Conservation (phyloP, 768 basidiomycete genomes). For the Boletus reticulatus region DNA sequence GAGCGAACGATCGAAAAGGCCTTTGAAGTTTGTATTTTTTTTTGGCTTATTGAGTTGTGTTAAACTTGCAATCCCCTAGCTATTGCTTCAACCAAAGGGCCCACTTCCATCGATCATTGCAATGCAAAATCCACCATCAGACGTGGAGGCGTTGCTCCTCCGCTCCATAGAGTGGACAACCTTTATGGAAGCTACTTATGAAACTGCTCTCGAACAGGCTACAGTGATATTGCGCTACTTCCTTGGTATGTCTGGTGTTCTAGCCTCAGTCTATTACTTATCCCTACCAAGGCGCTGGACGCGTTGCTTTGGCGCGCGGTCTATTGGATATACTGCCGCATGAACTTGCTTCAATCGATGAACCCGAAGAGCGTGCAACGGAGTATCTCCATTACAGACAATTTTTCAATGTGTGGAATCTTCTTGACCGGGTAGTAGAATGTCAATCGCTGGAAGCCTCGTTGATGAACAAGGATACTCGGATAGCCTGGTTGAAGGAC, state of each 20-base stretch:
- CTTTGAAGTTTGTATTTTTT: slow-evolving; percentile 48
- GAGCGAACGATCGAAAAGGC: slow-evolving; percentile 72
- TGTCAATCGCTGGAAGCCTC: slow-evolving; percentile 56
- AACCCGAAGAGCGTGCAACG: slow-evolving; percentile 67
- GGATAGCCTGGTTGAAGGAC: slow-evolving; percentile 58
- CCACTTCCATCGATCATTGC: slow-evolving; percentile 60
- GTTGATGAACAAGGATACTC: slow-evolving; percentile 57
- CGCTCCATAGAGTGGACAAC: slow-evolving; percentile 95
- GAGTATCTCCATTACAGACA: slow-evolving; percentile 80
- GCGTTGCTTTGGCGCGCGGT: slow-evolving; percentile 63
- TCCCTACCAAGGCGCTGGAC: slow-evolving; percentile 56
- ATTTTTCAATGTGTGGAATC: slow-evolving; percentile 76
- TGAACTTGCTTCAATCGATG: slow-evolving; percentile 59
- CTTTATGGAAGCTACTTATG: slow-evolving; percentile 68
- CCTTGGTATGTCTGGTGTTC: slow-evolving; percentile 57
- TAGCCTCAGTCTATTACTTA: background rate
- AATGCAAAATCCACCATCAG: slow-evolving; percentile 53
- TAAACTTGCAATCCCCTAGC: slow-evolving; percentile 32
- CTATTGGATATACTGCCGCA: slow-evolving; percentile 59
- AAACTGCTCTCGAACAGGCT: slow-evolving; percentile 79
- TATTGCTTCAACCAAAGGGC: slow-evolving; percentile 52
- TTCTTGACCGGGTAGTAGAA: slow-evolving; percentile 58
- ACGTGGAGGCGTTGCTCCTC: slow-evolving; percentile 63
- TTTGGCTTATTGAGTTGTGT: slow-evolving; percentile 5
- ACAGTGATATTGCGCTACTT: slow-evolving; percentile 89